Evolutionary conservation across 2,329 filamentous ascomycete species (phyloP).

Genomic region (Lecanicillium sp.): DNA sequence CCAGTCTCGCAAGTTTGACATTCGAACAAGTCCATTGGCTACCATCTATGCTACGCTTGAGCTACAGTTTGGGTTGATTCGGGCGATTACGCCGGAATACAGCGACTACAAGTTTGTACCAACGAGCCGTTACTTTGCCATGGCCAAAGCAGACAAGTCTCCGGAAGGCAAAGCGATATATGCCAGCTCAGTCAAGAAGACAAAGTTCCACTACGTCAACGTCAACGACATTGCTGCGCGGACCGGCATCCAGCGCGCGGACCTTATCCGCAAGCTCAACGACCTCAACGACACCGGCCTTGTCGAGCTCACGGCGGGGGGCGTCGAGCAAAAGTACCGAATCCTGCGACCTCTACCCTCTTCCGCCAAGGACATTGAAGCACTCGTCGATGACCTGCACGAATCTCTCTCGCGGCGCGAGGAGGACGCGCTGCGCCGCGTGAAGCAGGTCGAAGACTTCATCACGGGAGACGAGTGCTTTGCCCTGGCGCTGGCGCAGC

Average conservation of each 20-base stretch:
- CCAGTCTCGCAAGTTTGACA: slow-evolving; percentile 47
- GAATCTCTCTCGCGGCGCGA: slow-evolving; percentile 39
- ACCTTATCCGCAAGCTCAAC: slow-evolving; percentile 50
- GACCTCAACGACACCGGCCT: slow-evolving; percentile 42
- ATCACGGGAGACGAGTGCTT: slow-evolving; percentile 48
- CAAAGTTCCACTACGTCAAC: slow-evolving; percentile 42
- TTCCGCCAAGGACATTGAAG: slow-evolving; percentile 34
- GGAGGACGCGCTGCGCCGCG: slow-evolving; percentile 49
- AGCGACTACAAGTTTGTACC: slow-evolving; percentile 46
- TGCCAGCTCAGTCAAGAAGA: slow-evolving; percentile 32
- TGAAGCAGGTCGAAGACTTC: slow-evolving; percentile 45
- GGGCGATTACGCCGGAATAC: slow-evolving; percentile 53
- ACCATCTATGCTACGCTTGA: slow-evolving; percentile 57
- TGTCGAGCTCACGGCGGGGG: slow-evolving; percentile 46
- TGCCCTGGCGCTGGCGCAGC: slow-evolving; percentile 43
- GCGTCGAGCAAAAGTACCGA: slow-evolving; percentile 49
- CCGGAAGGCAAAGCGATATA: slow-evolving; percentile 40
- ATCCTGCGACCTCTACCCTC: slow-evolving; percentile 42
- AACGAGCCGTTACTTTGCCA: slow-evolving; percentile 25
- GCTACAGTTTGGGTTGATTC: slow-evolving; percentile 49
- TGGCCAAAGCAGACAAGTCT: slow-evolving; percentile 31
- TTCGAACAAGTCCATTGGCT: slow-evolving; percentile 42
- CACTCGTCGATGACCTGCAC: slow-evolving; percentile 42
- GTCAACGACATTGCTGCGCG: slow-evolving; percentile 33
- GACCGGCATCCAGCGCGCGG: slow-evolving; percentile 33